These are phyloP conservation scores for Collybiopsis luxurians DNA, from an alignment of 768 basidiomycete genomes.

Conservation along the genomic window DNA sequence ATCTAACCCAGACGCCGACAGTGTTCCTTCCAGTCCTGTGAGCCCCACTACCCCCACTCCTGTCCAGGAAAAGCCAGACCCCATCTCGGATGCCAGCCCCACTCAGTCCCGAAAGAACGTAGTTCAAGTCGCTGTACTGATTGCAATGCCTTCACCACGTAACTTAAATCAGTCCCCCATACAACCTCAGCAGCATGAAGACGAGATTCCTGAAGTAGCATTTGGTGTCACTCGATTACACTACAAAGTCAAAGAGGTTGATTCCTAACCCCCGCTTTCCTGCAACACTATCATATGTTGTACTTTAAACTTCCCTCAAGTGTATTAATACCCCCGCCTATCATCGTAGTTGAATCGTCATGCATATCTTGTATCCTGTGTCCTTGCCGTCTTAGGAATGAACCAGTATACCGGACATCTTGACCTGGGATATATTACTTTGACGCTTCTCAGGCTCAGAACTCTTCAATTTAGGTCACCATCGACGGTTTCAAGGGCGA, in stretches of 20 bases:
- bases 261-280: background rate
- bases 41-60: background rate
- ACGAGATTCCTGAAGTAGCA: constrained; percentile 3
- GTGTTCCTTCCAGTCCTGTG: constrained; percentile 2
- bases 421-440: too few relatives aligned
- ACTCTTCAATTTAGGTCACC: too few relatives aligned
- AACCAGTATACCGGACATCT: too few relatives aligned
- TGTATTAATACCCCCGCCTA: too few relatives aligned
- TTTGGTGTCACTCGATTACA: constrained; percentile 4
- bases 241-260: background rate
- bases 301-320: too few relatives aligned
- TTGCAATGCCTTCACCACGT: constrained; percentile 5
- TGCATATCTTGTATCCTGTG: too few relatives aligned
- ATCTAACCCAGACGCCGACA: background rate
- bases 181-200: background rate
- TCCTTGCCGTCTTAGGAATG: too few relatives aligned
- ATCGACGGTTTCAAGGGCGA: too few relatives aligned
- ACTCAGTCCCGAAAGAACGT: background rate
- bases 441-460: too few relatives aligned
- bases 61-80: constrained; percentile 1
- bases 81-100: background rate
- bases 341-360: too few relatives aligned
- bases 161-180: background rate
- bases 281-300: background rate
- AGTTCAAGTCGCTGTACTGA: constrained; percentile 6